Evolutionary conservation across 306 rosid species (phyloP), one percentile per base, ranked within the genome.

Genomic region (Dryas drummondii): DNA sequence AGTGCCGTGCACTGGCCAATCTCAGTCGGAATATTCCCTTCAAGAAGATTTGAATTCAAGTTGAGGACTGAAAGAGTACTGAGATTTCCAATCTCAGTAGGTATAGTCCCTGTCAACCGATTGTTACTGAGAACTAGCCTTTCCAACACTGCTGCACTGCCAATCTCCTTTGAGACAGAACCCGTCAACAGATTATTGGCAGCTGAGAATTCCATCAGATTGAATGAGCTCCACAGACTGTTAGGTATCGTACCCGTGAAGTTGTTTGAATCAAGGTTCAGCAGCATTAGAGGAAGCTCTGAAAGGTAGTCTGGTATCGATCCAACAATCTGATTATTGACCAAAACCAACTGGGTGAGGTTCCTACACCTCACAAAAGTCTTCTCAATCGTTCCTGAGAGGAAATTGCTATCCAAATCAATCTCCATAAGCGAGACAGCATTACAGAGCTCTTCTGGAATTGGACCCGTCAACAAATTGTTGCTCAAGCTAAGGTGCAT

Each of bases 201-300:
- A 45, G 96, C 99, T 19, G 98, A 90, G 68, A 96, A 89, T 68
- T 96, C 99, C 97, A 96, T 81, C 68, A 96, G 82, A 17, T 49
- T 66, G 6, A 72, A 40, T 0, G 87, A 86, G 50, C 71, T 80
- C 99, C 99, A 96, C 5, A 96, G 75, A 49, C 79, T 78, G 53
- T 71, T 47, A 19, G 98, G 98, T 60, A 96, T 81, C 1, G 66
- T 64, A 26, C 98, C 97, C 9, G 90, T 96, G 17, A 96, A 92
- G 67, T 96, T 96, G 71, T 96, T 96, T 7, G 91, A 84, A 77
- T 96, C 99, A 1, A 96, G 87, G 78, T 90, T 87, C 56, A 96
- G 78, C 78, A 86, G 85, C 91, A 96, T 79, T 78, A 96, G 79
- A 1, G 97, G 96, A 83, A 92, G 93, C 84, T 86, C 87, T 4